phyloP scores from a whole-genome alignment of 352 stramenopile genomes.

The Phytopythium cucurbitacearum region DNA sequence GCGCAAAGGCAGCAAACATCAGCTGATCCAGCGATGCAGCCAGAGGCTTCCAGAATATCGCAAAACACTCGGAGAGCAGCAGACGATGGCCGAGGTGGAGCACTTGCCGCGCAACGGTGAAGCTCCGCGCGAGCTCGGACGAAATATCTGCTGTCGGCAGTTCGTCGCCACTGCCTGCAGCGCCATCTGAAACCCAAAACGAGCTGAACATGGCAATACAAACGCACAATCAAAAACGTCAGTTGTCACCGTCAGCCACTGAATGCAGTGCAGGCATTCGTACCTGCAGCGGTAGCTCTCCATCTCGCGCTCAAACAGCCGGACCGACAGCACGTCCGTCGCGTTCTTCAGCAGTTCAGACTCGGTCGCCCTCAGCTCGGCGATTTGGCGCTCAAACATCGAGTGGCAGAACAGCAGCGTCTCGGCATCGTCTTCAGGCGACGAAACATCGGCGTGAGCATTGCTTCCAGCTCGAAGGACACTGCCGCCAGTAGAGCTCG shows the following conservation, averaged over 20 bases:
- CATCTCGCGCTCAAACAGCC: conserved; percentile 20
- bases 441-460: conserved; percentile 34
- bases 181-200: conserved; percentile 16
- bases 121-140: conserved; percentile 27
- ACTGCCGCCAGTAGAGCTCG: not conserved
- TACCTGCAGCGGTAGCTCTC: conserved; percentile 30
- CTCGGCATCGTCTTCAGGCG: conserved; percentile 37
- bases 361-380: conserved; percentile 32
- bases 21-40: conserved; percentile 30
- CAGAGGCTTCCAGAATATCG: conserved; percentile 27
- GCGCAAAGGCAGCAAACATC: conserved; percentile 25
- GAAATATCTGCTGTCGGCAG: conserved; percentile 16
- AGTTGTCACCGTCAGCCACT: not conserved
- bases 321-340: conserved; percentile 19
- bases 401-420: conserved; percentile 57
- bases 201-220: conserved; percentile 12
- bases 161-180: conserved; percentile 7
- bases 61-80: conserved; percentile 21
- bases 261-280: conserved; percentile 9
- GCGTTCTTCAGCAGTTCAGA: conserved; percentile 23
- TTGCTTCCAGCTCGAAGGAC: not conserved
- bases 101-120: conserved; percentile 21
- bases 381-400: conserved; percentile 67
- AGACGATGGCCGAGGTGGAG: conserved; percentile 17
- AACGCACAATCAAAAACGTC: not conserved